These are phyloP conservation scores for Pseudogymnoascus sp. DNA, from an alignment of 2,329 filamentous ascomycete species.

Conservation along the genomic window DNA sequence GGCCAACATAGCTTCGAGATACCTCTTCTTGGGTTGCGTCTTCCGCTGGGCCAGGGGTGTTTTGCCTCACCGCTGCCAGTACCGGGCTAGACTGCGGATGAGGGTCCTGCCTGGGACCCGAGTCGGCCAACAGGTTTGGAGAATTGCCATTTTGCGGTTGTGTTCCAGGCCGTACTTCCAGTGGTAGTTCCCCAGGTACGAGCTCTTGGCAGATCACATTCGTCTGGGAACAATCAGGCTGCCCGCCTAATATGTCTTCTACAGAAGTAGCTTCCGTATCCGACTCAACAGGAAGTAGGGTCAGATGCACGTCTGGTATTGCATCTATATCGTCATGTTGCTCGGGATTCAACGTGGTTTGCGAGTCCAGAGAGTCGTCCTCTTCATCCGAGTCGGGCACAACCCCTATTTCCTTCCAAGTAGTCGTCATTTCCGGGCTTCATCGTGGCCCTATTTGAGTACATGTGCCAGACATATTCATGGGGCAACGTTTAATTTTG, in stretches of 20 bases:
- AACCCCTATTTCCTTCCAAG: constrained; percentile 29
- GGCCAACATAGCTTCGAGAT: constrained; percentile 31
- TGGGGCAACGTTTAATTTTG: background rate
- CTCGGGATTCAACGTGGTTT: background rate
- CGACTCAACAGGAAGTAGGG: background rate
- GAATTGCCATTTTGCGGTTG: background rate
- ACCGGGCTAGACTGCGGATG: background rate
- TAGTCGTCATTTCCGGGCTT: constrained; percentile 2
- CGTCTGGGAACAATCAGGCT: background rate
- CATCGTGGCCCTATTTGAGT: background rate
- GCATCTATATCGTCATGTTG: background rate
- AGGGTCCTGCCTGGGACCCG: background rate
- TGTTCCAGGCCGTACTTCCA: background rate
- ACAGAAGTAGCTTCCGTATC: background rate
- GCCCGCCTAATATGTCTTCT: background rate
- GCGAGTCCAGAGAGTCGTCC: constrained; percentile 19
- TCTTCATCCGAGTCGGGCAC: constrained; percentile 31
- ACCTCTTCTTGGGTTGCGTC: constrained; percentile 27
- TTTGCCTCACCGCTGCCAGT: background rate
- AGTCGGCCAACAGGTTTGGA: background rate
- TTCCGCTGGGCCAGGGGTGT: background rate
- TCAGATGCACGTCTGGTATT: background rate
- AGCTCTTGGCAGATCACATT: background rate
- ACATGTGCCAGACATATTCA: background rate
- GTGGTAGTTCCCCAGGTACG: background rate